phyloP scores from a whole-genome alignment of 306 rosid species.

The Senna tora region DNA sequence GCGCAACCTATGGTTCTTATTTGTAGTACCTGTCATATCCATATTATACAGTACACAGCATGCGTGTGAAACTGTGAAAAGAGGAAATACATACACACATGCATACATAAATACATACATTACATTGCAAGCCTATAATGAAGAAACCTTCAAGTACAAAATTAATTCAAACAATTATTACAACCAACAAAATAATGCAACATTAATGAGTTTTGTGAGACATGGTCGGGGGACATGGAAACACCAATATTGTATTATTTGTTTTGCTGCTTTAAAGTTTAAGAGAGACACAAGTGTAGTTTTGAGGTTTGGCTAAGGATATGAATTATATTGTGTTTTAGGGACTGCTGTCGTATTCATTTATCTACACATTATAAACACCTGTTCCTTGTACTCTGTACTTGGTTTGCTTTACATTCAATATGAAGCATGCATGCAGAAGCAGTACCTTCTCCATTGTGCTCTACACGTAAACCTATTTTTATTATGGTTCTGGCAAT shows the following conservation, averaged over 20 bases:
- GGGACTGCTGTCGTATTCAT: slow-evolving; percentile 18
- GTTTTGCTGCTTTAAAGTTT: slow-evolving; percentile 20
- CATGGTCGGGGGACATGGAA: slow-evolving; percentile 44
- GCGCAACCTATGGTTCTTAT: too few species aligned
- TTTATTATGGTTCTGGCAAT: slow-evolving; percentile 25
- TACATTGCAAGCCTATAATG: neutral
- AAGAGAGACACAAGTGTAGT: slow-evolving; percentile 33
- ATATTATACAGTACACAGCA: slow-evolving; percentile 2
- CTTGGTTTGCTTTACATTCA: slow-evolving; percentile 41
- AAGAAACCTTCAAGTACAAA: neutral
- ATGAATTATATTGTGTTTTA: neutral
- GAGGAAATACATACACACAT: too few species aligned
- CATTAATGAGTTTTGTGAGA: slow-evolving; percentile 32
- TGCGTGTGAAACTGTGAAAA: slow-evolving; percentile 5
- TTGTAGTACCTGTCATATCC: neutral
- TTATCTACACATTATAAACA: slow-evolving; percentile 20
- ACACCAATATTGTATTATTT: slow-evolving; percentile 15
- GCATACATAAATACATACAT: too few species aligned
- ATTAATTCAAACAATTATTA: slow-evolving; percentile 28
- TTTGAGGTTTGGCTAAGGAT: slow-evolving; percentile 36
- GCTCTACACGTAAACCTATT: slow-evolving; percentile 39
- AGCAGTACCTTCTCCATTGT: slow-evolving; percentile 30
- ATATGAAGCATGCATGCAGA: slow-evolving; percentile 29
- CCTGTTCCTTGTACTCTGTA: slow-evolving; percentile 13
- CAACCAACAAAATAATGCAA: slow-evolving; percentile 28